These are phyloP conservation scores for Chytriomyces sp. DNA, from an alignment of 192 early-diverging fungal genomes.

Conservation along the genomic window DNA sequence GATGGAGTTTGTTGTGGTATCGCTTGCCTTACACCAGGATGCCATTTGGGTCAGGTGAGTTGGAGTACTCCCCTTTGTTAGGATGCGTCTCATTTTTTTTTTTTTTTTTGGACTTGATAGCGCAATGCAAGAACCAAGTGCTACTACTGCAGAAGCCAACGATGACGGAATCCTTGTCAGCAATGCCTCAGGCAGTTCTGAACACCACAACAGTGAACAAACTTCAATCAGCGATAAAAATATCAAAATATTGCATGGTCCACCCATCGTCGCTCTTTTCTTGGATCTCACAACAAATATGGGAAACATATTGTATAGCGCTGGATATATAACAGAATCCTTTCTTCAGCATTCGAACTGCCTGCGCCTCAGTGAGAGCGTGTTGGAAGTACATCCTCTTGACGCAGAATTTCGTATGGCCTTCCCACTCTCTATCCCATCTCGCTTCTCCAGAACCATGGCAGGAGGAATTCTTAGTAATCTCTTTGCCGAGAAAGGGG, in stretches of 20 bases:
- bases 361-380: slow-evolving; percentile 50
- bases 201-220: too few species aligned
- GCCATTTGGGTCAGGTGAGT: slow-evolving; percentile 5
- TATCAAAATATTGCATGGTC: slow-evolving; percentile 43
- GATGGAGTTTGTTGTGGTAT: slow-evolving; percentile 7
- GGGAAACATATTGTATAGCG: slow-evolving; percentile 51
- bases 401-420: slow-evolving; percentile 37
- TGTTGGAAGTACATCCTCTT: slow-evolving; percentile 55
- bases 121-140: too few species aligned
- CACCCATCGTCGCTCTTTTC: slow-evolving; percentile 59
- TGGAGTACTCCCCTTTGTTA: too few species aligned
- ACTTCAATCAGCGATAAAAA: not conserved
- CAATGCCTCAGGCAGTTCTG: too few species aligned
- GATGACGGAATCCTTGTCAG: too few species aligned
- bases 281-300: slow-evolving; percentile 56
- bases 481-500: not conserved
- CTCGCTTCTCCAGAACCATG: slow-evolving; percentile 26
- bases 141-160: too few species aligned
- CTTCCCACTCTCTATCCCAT: slow-evolving; percentile 24
- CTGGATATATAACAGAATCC: slow-evolving; percentile 50
- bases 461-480: slow-evolving; percentile 4
- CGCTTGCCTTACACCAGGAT: not conserved
- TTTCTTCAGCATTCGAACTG: slow-evolving; percentile 54
- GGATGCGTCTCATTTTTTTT: too few species aligned
- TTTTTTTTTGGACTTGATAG: too few species aligned